Base-by-base conservation (phyloP, 2,329 filamentous ascomycete genomes). In the Sarocladium oryzae region DNA sequence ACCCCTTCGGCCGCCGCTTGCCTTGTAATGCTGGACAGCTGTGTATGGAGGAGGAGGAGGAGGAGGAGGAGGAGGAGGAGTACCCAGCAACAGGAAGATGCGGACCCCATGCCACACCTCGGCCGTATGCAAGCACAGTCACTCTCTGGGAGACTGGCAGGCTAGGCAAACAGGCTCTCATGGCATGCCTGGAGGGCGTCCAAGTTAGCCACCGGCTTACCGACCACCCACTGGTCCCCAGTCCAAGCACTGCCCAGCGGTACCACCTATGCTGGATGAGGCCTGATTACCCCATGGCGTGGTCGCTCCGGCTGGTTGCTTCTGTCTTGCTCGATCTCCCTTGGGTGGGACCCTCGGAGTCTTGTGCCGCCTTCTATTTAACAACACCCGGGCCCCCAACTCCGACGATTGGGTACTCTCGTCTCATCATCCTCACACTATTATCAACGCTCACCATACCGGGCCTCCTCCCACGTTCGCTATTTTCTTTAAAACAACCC, bases 391-490 rank as follows among this genome's bases (percentile, higher is more conserved):
- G 43, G 26, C 43, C 43, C 43, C 43, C 43, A 48, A 15, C 43
- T 24, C 24, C 10, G 28, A 32, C n/a, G 26, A n/a, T 20, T 43
- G 23, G 40, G 13, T 28, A 20, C 43, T 33, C 28, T 20, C 28
- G 21, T 26, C 43, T 48, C 43, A 30, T 32, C 26, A 11, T 48
- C 43, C 9, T 9, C 8, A 33, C 20, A 33, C 6, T 21, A 33
- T 18, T 15, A 32, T 28, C 21, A 7, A 16, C 16, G 43, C 43
- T 48, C 43, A 48, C 16, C 26, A 32, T 32, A 23, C 28, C 28
- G 43, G 28, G 43, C 43, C 28, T 48, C 43, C 33, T 48, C 43
- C 60, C 60, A 78, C 75, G 68, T 69, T 78, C 75, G 74, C 75
- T 76, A 73, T 70, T 65, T 63, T 64, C 61, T 60, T 59, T 54